Conservation (phyloP, 306 rosid genomes). For the Cicer arietinum region DNA sequence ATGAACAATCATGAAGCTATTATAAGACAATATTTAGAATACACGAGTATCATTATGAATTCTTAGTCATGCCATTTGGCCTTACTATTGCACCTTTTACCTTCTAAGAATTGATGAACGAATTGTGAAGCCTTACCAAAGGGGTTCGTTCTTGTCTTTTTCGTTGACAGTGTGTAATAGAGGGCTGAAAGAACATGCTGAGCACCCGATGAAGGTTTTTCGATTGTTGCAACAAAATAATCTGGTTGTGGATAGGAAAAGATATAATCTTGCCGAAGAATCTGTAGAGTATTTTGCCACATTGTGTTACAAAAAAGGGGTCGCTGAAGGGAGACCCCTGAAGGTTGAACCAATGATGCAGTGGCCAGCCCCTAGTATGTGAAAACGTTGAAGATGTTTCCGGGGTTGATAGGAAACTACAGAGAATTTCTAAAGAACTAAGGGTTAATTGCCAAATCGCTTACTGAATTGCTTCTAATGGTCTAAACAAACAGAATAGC, state of each 20-base stretch:
- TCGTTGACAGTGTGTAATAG: neutral
- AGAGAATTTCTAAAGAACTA: neutral
- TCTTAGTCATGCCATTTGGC: neutral
- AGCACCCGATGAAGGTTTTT: neutral
- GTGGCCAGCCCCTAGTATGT: neutral
- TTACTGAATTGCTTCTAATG: neutral
- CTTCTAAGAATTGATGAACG: neutral
- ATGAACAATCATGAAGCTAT: too few species aligned
- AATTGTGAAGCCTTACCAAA: neutral
- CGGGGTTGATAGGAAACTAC: neutral
- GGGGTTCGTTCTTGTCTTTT: neutral
- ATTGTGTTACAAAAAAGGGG: neutral
- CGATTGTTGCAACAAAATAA: neutral
- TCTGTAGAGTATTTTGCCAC: neutral
- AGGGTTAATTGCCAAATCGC: neutral
- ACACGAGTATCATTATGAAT: too few species aligned
- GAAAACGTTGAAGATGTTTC: neutral
- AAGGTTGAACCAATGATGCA: neutral
- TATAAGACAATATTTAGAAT: too few species aligned
- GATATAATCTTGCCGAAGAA: neutral
- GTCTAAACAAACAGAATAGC: neutral
- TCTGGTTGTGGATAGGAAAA: neutral
- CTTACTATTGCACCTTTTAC: neutral
- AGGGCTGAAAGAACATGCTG: neutral
- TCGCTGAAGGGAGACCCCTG: neutral